Base-by-base conservation (phyloP, 441 rosid genomes). In the Adansonia madagascariensis region DNA sequence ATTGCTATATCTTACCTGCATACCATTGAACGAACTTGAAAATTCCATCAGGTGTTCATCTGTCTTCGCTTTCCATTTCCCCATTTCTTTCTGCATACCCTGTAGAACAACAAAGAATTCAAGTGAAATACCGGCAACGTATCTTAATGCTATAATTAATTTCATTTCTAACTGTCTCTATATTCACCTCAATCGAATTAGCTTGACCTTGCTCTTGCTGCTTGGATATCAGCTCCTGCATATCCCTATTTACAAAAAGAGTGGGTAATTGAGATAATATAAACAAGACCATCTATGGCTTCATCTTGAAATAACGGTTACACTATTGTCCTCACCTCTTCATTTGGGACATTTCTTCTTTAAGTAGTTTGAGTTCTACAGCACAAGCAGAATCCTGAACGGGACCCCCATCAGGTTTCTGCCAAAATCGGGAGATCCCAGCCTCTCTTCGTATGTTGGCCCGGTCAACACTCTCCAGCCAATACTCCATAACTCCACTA, bases 381-480 rank as follows among this genome's bases (percentile, higher is more conserved):
- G 83, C 70, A 68, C 77, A 71, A 60, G 70, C 82, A 83, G 90
- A 89, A 80, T 82, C 31, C 31, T 31, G 84, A 50, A 79, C 53
- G 24, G 81, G 35, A 15, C 43, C 86, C 71, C 71, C 81, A 80
- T 85, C 80, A 79, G 81, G 78, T 77, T 83, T 89, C 87, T 86
- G 85, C 87, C 91, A 87, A 66, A 92, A 80, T 2, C 91, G 88
- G 49, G 94, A 80, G 57, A 86, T 80, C 70, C 97, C 91, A 57
- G 92, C 89, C 83, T 88, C 95, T 39, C 56, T 87, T 79, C 87
- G 88, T 31, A 88, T 80, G 66, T 91, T 83, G 81, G 83, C 85
- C 74, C 88, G 81, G 76, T 91, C 94, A 75, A 94, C 93, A 83
- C 85, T 89, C 84, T 95, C 98, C 41, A 95, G 83, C 99, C 99